phyloP scores from a whole-genome alignment of 805 yeast genomes.

The Pichia eremophila region DNA sequence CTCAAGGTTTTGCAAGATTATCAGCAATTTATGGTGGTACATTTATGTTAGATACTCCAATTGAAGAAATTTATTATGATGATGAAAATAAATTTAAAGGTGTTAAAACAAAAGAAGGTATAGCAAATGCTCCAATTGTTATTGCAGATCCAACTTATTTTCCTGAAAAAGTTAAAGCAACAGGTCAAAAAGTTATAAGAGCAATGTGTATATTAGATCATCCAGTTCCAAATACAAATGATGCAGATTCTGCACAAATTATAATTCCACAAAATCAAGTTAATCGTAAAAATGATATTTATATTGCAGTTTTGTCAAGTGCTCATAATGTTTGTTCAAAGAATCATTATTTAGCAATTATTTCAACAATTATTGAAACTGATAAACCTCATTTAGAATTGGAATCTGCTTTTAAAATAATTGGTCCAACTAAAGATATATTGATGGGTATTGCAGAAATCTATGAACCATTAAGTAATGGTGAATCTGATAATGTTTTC shows the following conservation, averaged over 20 bases:
- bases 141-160: slow-evolving; percentile 98
- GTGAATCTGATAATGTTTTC: slow-evolving; percentile 66
- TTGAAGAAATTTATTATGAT: slow-evolving; percentile 76
- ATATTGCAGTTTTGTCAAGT: slow-evolving; percentile 81
- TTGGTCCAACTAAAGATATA: slow-evolving; percentile 72
- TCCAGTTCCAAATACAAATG: slow-evolving; percentile 73
- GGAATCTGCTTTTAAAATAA: slow-evolving; percentile 85
- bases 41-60: slow-evolving; percentile 93
- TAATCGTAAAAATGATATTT: slow-evolving; percentile 86
- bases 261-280: slow-evolving; percentile 96
- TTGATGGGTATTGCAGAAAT: slow-evolving; percentile 91
- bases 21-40: slow-evolving; percentile 98
- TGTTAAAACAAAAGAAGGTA: slow-evolving; percentile 84
- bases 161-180: slow-evolving; percentile 68
- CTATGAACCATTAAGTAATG: slow-evolving; percentile 81
- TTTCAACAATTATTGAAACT: slow-evolving; percentile 91
- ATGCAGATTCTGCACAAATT: slow-evolving; percentile 84
- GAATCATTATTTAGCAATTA: slow-evolving; percentile 86
- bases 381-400: slow-evolving; percentile 85
- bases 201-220: slow-evolving; percentile 87
- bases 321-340: slow-evolving; percentile 85
- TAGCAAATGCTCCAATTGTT: slow-evolving; percentile 84
- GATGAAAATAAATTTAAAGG: slow-evolving; percentile 71
- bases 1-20: slow-evolving; percentile 97
- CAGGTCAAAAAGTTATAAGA: slow-evolving; percentile 68